Evolutionary conservation across 306 rosid species (phyloP).

Genomic region (Pterocarpus santalinus): DNA sequence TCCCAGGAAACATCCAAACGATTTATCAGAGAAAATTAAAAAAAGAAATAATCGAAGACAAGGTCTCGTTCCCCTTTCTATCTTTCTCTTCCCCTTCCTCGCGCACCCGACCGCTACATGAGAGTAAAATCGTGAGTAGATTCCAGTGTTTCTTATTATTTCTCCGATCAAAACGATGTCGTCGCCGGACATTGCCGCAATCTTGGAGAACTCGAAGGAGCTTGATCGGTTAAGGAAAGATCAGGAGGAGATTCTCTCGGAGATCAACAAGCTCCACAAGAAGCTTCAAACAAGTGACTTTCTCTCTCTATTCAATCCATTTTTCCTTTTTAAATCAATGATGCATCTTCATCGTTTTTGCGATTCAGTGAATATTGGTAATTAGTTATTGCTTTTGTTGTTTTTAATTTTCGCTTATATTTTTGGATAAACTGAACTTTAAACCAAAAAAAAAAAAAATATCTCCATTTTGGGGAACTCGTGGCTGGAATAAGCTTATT

Average conservation of each 20-base stretch:
- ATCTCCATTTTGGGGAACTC: neutral
- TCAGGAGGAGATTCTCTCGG: constrained; percentile 73
- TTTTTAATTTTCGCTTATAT: neutral
- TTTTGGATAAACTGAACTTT: constrained; percentile 6
- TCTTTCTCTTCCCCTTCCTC: neutral
- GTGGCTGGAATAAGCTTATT: neutral
- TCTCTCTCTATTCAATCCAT: neutral
- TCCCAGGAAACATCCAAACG: neutral
- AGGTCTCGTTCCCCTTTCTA: neutral
- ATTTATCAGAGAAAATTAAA: neutral
- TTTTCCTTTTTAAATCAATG: neutral
- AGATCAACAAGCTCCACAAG: constrained; percentile 94
- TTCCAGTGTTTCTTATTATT: neutral
- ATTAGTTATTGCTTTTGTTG: constrained; percentile 11
- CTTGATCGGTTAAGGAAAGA: constrained; percentile 91
- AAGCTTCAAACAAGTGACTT: constrained; percentile 78
- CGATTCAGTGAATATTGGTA: constrained; percentile 18
- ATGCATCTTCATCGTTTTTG: constrained; percentile 2
- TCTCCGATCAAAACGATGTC: constrained; percentile 61
- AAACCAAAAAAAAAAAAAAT: too few species aligned
- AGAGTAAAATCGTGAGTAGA: constrained; percentile 37
- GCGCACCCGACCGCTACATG: neutral
- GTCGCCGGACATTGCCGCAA: constrained; percentile 74
- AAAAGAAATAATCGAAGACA: neutral
- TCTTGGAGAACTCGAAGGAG: constrained; percentile 82